A percentile compares a stretch with the other conserved stretches of the same genome.
phyloP scores from a whole-genome alignment of 345 rosid species.

The Chamaenerion angustifolium region DNA sequence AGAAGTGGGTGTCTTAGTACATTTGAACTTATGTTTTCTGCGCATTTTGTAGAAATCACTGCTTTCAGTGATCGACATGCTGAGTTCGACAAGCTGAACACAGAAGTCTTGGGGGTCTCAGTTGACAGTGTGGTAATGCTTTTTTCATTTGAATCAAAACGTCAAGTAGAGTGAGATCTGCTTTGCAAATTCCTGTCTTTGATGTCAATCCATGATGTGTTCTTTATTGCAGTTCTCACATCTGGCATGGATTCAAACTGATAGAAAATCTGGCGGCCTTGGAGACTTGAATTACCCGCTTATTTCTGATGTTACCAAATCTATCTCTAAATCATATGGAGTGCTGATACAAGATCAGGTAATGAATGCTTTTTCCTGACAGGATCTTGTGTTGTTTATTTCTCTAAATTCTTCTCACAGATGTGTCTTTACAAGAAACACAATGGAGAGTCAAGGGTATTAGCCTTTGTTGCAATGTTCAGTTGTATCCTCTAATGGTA shows the following conservation, averaged over 20 bases:
- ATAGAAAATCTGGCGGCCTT: constrained; percentile 93
- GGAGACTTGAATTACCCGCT: constrained; percentile 92
- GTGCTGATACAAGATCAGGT: constrained; percentile 95
- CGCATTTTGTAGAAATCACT: constrained; percentile 61
- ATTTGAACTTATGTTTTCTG: not conserved
- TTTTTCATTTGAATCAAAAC: not conserved
- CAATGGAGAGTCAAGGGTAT: too few species aligned
- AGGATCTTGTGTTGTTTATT: too few species aligned
- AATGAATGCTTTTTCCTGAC: not conserved
- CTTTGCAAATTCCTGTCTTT: not conserved
- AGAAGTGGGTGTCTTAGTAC: too few species aligned
- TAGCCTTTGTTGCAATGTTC: too few species aligned
- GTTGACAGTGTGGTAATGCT: constrained; percentile 81
- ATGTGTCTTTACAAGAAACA: too few species aligned
- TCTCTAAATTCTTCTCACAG: too few species aligned
- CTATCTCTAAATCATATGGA: constrained; percentile 76
- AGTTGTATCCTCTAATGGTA: too few species aligned
- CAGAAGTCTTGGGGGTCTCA: constrained; percentile 83
- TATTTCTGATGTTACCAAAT: constrained; percentile 76
- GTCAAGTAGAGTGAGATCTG: not conserved
- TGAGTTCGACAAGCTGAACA: constrained; percentile 80
- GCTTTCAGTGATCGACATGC: constrained; percentile 86
- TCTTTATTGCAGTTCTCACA: constrained; percentile 57
- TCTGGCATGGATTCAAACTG: constrained; percentile 98
- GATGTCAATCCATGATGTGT: not conserved